Percentiles rank a stretch among this genome's conserved stretches.
Evolutionary conservation across 345 rosid species (phyloP).

Genomic region (Brassica incana): DNA sequence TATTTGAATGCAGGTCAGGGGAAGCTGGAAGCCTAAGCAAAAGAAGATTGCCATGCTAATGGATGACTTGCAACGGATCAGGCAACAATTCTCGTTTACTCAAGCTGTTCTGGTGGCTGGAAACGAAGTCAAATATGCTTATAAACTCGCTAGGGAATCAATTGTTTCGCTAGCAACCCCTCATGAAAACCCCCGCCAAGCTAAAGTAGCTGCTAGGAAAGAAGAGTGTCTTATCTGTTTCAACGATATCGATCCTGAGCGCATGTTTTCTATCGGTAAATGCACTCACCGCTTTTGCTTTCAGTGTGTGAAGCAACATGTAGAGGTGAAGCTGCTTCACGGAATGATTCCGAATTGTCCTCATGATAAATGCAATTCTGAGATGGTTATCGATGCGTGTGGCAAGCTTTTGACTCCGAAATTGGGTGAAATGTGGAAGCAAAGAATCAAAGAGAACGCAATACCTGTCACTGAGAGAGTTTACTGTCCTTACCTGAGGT

Average conservation of each 20-base stretch:
- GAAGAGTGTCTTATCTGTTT: conserved; percentile 72
- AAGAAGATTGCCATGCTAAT: background rate
- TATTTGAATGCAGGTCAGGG: background rate
- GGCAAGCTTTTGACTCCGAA: conserved; percentile 60
- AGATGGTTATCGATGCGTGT: conserved; percentile 54
- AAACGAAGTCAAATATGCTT: background rate
- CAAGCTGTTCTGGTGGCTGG: background rate
- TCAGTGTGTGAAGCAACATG: conserved; percentile 77
- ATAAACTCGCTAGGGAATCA: background rate
- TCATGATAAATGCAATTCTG: conserved; percentile 63
- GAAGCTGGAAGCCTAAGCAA: background rate
- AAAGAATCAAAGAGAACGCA: conserved; percentile 60
- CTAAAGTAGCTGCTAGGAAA: conserved; percentile 33
- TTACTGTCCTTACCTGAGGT: conserved; percentile 77
- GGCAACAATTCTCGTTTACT: conserved; percentile 4
- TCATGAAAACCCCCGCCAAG: conserved; percentile 42
- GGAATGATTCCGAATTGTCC: conserved; percentile 70
- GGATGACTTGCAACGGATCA: background rate
- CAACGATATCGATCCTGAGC: conserved; percentile 46
- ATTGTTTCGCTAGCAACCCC: background rate
- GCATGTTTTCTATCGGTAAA: conserved; percentile 61
- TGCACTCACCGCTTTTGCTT: conserved; percentile 75
- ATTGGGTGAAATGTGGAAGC: conserved; percentile 51
- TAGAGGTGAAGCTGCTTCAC: conserved; percentile 70
- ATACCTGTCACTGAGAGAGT: conserved; percentile 63